Evolutionary conservation across 1,139 yeast species (phyloP), one percentile per base, ranked within the genome.

Genomic region (Blastobotrys apis): DNA sequence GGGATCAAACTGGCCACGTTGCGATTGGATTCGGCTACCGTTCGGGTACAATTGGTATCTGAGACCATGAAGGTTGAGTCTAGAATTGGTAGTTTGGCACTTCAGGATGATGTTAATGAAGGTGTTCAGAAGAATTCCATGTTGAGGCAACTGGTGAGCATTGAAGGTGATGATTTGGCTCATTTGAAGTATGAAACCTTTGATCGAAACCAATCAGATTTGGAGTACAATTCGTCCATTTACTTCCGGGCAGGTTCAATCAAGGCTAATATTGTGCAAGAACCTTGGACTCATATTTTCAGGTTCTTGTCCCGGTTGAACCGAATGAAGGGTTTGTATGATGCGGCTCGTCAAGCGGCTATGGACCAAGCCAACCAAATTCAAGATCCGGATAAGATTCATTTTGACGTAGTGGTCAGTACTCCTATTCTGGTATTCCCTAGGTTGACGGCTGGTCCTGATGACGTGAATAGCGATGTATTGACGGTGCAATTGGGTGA

Each of bases 381-480:
- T 42, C 81, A 82, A 45, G 73, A 72, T 51, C 79, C 84, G 0
- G 75, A 69, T 39, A 75, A 74, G 52, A 80, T 87, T 63, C 80
- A 80, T 52, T 77, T 92, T 58, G 84, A 88, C 56, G 66, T 94
- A 26, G 65, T 78, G 17, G 71, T 92, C 12, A 75, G 78, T 43
- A 88, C 97, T 0, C 99, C 98, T 0, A 82, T 82, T 10, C 69
- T 92, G 38, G 78, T 84, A 1, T 86, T 87, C 55, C 97, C 97
- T 1, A 75, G 74, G 43, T 52, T 78, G 1, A 71, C 72, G 3
- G 47, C 53, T 12, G 41, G 39, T 15, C 45, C 45, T 17, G 56
- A 51, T 26, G 71, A 70, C 20, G 72, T 71, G n/a, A 64, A 68
- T 0, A 78, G 75, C 55, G 92, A 92, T 57, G 71, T 75, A 22